A percentile compares a stretch with the other conserved stretches of the same genome.
Evolutionary conservation across 1,284 basidiomycete genomes (phyloP).

Genomic region (Naganishia sp.): DNA sequence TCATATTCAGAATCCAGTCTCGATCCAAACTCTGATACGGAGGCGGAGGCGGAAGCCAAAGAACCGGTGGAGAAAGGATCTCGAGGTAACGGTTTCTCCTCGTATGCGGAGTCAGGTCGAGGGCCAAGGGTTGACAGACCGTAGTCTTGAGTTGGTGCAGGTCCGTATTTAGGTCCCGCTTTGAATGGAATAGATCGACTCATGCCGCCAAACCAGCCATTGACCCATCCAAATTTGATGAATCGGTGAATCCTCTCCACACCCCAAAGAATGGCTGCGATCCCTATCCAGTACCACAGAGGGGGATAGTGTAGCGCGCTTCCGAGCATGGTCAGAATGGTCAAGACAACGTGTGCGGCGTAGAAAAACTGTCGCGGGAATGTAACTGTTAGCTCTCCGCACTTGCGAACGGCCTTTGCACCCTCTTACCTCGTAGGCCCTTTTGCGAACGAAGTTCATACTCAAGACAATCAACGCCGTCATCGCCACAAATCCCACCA

Average conservation of each 20-base stretch:
- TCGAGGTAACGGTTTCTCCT: conserved; percentile 16
- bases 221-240: conserved; percentile 65
- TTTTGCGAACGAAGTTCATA: conserved; percentile 64
- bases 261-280: conserved; percentile 66
- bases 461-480: conserved; percentile 68
- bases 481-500: conserved; percentile 70
- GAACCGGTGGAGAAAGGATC: conserved; percentile 21
- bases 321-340: conserved; percentile 64
- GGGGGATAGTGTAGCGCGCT: conserved; percentile 70
- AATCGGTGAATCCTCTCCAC: conserved; percentile 66
- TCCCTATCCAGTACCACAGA: conserved; percentile 63
- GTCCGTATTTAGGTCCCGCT: conserved; percentile 28
- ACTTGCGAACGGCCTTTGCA: background rate
- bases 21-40: conserved; percentile 14
- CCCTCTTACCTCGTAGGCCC: conserved; percentile 64
- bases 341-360: conserved; percentile 66
- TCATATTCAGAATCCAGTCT: conserved; percentile 25
- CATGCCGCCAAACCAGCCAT: conserved; percentile 57
- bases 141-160: conserved; percentile 20
- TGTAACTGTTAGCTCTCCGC: background rate
- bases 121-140: conserved; percentile 1
- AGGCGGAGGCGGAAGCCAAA: conserved; percentile 15
- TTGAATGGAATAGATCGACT: conserved; percentile 30
- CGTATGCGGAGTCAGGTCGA: conserved; percentile 1
- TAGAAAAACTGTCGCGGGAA: conserved; percentile 61